A percentile compares a stretch with the other conserved stretches of the same genome.
These are phyloP conservation scores for Prototheca cutis DNA, from an alignment of 163 green algal genomes.

Conservation along the genomic window DNA sequence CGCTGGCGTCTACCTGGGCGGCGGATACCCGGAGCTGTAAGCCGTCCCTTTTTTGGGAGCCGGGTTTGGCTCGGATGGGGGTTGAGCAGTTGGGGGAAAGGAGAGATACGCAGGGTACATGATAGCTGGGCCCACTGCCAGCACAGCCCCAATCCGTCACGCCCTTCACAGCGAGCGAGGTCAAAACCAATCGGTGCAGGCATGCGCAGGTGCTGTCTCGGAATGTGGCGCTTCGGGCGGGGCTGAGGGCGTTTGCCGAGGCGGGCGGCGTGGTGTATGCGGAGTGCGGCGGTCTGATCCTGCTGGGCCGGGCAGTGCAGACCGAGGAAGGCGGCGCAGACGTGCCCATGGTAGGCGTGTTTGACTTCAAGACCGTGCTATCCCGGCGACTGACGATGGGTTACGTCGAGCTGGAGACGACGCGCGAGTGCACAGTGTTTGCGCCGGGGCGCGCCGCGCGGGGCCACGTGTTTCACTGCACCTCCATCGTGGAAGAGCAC, in stretches of 20 bases:
- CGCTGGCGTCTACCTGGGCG: conserved; percentile 69
- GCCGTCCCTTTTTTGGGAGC: too few relatives aligned
- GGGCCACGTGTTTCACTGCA: conserved; percentile 62
- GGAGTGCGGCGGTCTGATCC: conserved; percentile 77
- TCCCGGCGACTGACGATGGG: conserved; percentile 42
- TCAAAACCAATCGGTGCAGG: too few relatives aligned
- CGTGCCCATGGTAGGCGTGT: conserved; percentile 49
- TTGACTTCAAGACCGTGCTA: conserved; percentile 72
- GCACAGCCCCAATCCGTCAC: too few relatives aligned
- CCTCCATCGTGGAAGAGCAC: conserved; percentile 58
- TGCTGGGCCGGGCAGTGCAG: conserved; percentile 62
- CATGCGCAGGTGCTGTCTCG: conserved; percentile 47
- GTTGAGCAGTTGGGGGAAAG: too few relatives aligned
- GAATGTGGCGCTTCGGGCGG: conserved; percentile 51
- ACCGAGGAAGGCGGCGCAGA: conserved; percentile 16
- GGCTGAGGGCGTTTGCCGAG: conserved; percentile 64
- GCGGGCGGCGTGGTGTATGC: conserved; percentile 76
- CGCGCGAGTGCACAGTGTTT: conserved; percentile 48
- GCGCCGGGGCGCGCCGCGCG: conserved; percentile 32
- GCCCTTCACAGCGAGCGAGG: too few relatives aligned
- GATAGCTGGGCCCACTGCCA: too few relatives aligned
- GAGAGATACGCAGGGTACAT: too few relatives aligned
- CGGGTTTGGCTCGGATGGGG: too few relatives aligned
- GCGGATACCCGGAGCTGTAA: conserved; percentile 63
- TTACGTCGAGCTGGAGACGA: conserved; percentile 63